Percentiles rank a stretch among this genome's conserved stretches.
These are phyloP conservation scores for Scutellaria barbata DNA, from an alignment of 257 asterid genomes.

Conservation along the genomic window DNA sequence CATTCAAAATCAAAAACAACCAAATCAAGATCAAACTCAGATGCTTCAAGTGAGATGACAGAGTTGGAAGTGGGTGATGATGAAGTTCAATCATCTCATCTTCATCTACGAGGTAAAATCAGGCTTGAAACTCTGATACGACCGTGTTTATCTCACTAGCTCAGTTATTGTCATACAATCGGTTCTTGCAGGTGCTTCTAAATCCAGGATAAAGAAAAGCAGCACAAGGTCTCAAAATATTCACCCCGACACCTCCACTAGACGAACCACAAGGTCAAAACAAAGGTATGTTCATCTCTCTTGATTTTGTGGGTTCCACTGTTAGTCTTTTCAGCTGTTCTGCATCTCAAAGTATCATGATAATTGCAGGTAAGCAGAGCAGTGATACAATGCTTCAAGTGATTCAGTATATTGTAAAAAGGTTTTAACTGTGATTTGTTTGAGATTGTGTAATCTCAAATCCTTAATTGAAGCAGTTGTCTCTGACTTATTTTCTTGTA, in stretches of 20 bases:
- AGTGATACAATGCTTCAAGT: conserved; percentile 26
- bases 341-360: neutral
- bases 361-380: conserved; percentile 41
- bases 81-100: conserved; percentile 69
- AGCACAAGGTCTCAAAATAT: conserved; percentile 42
- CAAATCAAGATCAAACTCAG: conserved; percentile 47
- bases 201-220: conserved; percentile 54
- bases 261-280: conserved; percentile 53
- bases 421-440: neutral
- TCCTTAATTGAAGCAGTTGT: neutral
- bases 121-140: conserved; percentile 24
- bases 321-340: too few relatives aligned
- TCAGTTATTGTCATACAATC: conserved; percentile 16
- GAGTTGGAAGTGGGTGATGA: conserved; percentile 53
- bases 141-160: neutral
- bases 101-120: conserved; percentile 44
- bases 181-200: conserved; percentile 60
- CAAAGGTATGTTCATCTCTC: conserved; percentile 49
- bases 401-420: neutral
- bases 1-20: conserved; percentile 40
- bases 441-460: conserved; percentile 10
- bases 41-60: conserved; percentile 61
- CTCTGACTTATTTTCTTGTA: neutral
- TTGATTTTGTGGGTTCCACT: too few relatives aligned
- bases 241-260: conserved; percentile 41